Evolutionary conservation across 1,284 basidiomycete species (phyloP), one percentile per base, ranked within the genome.

Genomic region (Pseudozyma flocculosa): DNA sequence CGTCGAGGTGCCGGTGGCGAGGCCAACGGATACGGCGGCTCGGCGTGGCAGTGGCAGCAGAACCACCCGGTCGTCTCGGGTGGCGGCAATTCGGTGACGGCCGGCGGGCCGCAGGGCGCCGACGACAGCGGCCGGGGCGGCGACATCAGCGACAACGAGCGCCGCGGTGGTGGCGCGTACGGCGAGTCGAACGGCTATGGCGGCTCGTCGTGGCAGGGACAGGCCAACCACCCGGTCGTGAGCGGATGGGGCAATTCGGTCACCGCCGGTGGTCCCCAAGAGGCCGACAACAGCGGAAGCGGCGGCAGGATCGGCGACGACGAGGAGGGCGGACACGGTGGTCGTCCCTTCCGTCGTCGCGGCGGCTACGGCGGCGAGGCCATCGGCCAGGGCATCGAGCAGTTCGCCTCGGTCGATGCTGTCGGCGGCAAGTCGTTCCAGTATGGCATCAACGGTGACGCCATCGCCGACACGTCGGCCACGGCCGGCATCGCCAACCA

Each of bases 401-500:
- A 60, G 51, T 18, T 38, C 19, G 57, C 42, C 29, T 48, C 44
- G 2, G 57, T 50, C 37, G 57, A 60, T 26, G 57, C 51, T 26
- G n/a, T 51, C 22, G 54, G 54, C 36, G 54, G 54, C 22, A 15
- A 43, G 30, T 40, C 54, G 17, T 43, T 40, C 45, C 50, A 51
- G 41, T 39, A 44, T 30, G 54, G 54, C 32, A 45, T 44, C 43
- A 51, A 52, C 41, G 54, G 54, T 4, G 44, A 48, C 26, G 32
- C 45, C 9, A 17, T 9, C 32, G 49, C 51, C 19, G 49, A 57
- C 49, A 41, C 41, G 44, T 32, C 43, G n/a, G 54, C 49, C 39
- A 51, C 45, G 15, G 54, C 45, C 17, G 54, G 54, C 45, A 40
- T 22, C 17, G 49, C 50, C 39, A 51, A 57, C 49, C 54, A 57